A percentile compares a stretch with the other conserved stretches of the same genome.
Evolutionary conservation across 805 yeast genomes (phyloP).

Genomic region (Scheffersomyces coipomensis): DNA sequence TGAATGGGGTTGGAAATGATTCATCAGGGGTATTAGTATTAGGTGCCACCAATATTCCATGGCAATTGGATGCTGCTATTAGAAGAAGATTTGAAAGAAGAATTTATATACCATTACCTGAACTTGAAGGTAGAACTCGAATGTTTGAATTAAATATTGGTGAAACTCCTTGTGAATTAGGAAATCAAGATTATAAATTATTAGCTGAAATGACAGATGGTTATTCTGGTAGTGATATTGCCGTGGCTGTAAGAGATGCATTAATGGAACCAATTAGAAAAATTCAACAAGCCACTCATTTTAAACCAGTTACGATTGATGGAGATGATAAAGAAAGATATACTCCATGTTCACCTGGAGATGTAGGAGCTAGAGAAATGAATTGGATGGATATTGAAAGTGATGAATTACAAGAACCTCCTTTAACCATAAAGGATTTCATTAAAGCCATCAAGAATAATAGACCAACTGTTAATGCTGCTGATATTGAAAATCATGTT

Average conservation of each 20-base stretch:
- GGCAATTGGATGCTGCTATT: conserved; percentile 98
- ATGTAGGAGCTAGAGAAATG: conserved; percentile 78
- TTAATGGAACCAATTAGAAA: conserved; percentile 97
- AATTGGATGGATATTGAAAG: conserved; percentile 91
- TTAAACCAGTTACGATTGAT: conserved; percentile 58
- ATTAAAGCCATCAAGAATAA: conserved; percentile 87
- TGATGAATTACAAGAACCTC: conserved; percentile 88
- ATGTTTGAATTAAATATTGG: conserved; percentile 96
- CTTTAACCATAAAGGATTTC: conserved; percentile 85
- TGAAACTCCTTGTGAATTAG: conserved; percentile 77
- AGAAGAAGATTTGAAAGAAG: conserved; percentile 95
- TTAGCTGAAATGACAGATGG: conserved; percentile 95
- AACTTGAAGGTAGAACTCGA: conserved; percentile 82
- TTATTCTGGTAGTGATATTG: conserved; percentile 95
- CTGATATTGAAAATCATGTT: conserved; percentile 77
- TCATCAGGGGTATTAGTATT: conserved; percentile 87
- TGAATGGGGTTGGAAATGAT: conserved; percentile 99
- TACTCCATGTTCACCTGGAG: conserved; percentile 99
- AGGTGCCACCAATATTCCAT: conserved; percentile 98
- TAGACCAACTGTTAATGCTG: conserved; percentile 90
- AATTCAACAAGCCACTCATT: conserved; percentile 94
- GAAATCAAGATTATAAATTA: conserved; percentile 68
- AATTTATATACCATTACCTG: conserved; percentile 94
- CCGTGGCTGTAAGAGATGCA: conserved; percentile 96
- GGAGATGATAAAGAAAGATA: conserved; percentile 46